These are phyloP conservation scores for Canariomyces notabilis DNA, from an alignment of 2,329 filamentous ascomycete species.

Conservation along the genomic window DNA sequence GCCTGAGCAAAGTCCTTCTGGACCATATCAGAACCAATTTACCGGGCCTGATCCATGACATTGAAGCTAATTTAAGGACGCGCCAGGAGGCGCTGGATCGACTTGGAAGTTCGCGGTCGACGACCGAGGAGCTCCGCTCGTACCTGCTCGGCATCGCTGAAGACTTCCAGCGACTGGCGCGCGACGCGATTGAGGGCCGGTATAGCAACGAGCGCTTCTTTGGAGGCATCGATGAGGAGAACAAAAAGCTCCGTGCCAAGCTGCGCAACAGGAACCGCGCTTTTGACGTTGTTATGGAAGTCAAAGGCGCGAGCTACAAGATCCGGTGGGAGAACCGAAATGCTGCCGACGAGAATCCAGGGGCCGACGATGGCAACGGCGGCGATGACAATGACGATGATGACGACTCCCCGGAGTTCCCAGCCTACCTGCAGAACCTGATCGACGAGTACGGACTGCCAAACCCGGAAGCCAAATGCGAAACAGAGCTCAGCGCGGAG, in stretches of 20 bases:
- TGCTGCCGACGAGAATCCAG: background rate
- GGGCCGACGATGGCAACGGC: background rate
- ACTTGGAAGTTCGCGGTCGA: slow-evolving; percentile 14
- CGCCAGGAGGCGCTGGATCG: slow-evolving; percentile 1
- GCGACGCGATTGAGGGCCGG: slow-evolving; percentile 35
- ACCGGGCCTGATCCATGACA: slow-evolving; percentile 27
- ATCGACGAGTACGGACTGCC: slow-evolving; percentile 30
- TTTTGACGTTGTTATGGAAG: slow-evolving; percentile 1
- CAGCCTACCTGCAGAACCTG: slow-evolving; percentile 29
- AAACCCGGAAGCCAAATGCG: slow-evolving; percentile 24
- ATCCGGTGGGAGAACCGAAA: background rate
- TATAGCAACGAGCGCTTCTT: slow-evolving; percentile 38
- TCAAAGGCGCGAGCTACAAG: slow-evolving; percentile 2
- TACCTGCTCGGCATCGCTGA: slow-evolving; percentile 35
- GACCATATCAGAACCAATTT: slow-evolving; percentile 28
- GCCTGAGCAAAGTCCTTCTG: slow-evolving; percentile 34
- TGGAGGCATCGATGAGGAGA: background rate
- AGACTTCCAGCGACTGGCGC: slow-evolving; percentile 34
- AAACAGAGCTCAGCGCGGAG: slow-evolving; percentile 21
- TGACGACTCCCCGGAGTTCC: slow-evolving; percentile 5
- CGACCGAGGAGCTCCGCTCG: slow-evolving; percentile 26
- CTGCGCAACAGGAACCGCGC: slow-evolving; percentile 4
- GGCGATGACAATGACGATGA: background rate
- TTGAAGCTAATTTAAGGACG: slow-evolving; percentile 21
- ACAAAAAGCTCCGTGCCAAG: slow-evolving; percentile 2